phyloP scores from a whole-genome alignment of 306 rosid species.

The Malus asiatica region DNA sequence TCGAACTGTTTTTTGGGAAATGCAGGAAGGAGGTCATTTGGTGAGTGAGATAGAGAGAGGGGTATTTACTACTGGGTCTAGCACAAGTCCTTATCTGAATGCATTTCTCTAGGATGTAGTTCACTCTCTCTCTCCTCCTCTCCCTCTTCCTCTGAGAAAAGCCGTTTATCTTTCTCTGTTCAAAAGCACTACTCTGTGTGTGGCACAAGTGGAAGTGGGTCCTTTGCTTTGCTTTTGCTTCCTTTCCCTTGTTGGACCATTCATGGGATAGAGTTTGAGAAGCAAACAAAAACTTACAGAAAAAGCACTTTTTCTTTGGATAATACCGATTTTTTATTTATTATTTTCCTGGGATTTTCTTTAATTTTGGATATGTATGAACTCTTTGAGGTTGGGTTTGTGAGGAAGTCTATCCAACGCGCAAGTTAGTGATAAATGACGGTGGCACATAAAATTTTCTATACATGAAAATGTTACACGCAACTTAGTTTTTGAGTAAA shows the following conservation, averaged over 20 bases:
- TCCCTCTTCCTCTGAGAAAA: slow-evolving; percentile 16
- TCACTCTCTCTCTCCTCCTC: slow-evolving; percentile 6
- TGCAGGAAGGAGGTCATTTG: slow-evolving; percentile 29
- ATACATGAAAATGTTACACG: no score
- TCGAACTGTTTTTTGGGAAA: slow-evolving; percentile 24
- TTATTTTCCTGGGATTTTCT: background rate
- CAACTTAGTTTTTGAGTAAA: background rate
- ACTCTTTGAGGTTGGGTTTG: no score
- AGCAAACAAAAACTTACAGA: slow-evolving; percentile 40
- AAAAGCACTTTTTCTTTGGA: slow-evolving; percentile 45
- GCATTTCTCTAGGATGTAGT: slow-evolving; percentile 41
- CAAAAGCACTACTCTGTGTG: slow-evolving; percentile 3
- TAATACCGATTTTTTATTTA: slow-evolving; percentile 28
- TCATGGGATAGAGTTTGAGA: slow-evolving; percentile 20
- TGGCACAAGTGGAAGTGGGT: slow-evolving; percentile 28
- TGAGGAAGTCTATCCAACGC: background rate
- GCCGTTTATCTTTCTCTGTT: slow-evolving; percentile 8
- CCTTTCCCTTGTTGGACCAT: background rate
- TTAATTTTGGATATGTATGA: no score
- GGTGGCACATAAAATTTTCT: no score
- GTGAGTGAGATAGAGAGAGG: background rate
- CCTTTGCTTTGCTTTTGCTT: slow-evolving; percentile 18
- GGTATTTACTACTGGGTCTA: slow-evolving; percentile 29
- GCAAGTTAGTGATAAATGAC: background rate
- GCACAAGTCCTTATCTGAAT: slow-evolving; percentile 67